phyloP scores from a whole-genome alignment of 2,329 filamentous ascomycete genomes.

The Fusarium sp. region DNA sequence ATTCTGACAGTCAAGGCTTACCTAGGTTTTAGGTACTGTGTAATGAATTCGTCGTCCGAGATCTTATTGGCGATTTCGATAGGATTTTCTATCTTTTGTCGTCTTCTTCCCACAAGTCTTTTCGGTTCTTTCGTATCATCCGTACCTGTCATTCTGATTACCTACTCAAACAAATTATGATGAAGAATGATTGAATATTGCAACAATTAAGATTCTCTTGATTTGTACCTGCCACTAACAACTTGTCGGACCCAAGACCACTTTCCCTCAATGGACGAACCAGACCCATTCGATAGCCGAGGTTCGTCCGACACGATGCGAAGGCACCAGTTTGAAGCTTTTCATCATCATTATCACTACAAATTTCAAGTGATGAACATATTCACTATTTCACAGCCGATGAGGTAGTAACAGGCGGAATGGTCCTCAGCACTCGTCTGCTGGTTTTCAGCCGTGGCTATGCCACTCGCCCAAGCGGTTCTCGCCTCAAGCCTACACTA shows the following conservation, averaged over 20 bases:
- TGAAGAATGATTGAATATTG: background rate
- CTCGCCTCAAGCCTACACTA: conserved; percentile 55
- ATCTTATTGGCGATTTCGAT: conserved; percentile 64
- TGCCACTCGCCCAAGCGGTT: conserved; percentile 48
- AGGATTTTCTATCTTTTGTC: conserved; percentile 44
- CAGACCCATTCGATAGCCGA: conserved; percentile 33
- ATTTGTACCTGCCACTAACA: conserved; percentile 30
- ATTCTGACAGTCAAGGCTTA: conserved; percentile 46
- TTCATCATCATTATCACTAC: conserved; percentile 28
- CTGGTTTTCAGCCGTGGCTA: conserved; percentile 50
- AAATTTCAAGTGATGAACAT: conserved; percentile 15
- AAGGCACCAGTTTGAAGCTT: conserved; percentile 31
- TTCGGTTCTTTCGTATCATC: conserved; percentile 14
- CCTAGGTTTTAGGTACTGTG: conserved; percentile 61
- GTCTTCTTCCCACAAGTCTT: conserved; percentile 28
- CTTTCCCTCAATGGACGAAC: background rate
- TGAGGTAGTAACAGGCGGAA: conserved; percentile 42
- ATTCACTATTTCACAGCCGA: conserved; percentile 20
- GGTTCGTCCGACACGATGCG: conserved; percentile 30
- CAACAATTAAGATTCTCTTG: background rate
- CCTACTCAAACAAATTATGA: background rate
- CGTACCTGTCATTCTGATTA: conserved; percentile 20
- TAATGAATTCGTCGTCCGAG: conserved; percentile 61
- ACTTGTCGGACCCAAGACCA: background rate
- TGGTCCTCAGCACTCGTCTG: conserved; percentile 46